These are phyloP conservation scores for Fibroporia radiculosa DNA, from an alignment of 768 basidiomycete genomes.

Conservation along the genomic window DNA sequence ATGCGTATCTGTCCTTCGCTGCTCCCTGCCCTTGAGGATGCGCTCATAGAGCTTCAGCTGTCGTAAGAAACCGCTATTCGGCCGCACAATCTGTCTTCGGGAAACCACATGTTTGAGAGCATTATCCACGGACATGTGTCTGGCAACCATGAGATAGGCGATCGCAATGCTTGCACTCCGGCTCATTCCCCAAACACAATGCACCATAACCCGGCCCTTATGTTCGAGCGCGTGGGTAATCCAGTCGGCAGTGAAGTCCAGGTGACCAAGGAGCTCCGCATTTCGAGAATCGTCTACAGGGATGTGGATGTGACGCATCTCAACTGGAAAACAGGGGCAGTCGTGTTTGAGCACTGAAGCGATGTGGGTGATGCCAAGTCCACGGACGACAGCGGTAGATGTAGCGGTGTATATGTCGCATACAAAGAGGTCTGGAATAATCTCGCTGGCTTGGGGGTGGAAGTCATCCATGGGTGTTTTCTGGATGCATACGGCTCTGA, in stretches of 20 bases:
- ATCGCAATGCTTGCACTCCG: slow-evolving; percentile 21
- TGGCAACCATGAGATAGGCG: slow-evolving; percentile 23
- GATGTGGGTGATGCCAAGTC: slow-evolving; percentile 24
- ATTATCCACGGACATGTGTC: slow-evolving; percentile 18
- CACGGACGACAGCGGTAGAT: slow-evolving; percentile 11
- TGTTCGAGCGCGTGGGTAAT: slow-evolving; percentile 36
- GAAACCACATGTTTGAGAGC: slow-evolving; percentile 18
- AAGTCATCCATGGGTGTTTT: slow-evolving; percentile 15
- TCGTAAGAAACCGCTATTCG: slow-evolving; percentile 26
- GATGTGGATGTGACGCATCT: slow-evolving; percentile 45
- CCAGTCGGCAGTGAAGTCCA: slow-evolving; percentile 40
- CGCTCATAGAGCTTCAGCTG: slow-evolving; percentile 21
- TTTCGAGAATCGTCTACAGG: slow-evolving; percentile 32
- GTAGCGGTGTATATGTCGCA: slow-evolving; percentile 22
- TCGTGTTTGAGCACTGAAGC: slow-evolving; percentile 15
- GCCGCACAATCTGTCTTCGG: slow-evolving; percentile 19
- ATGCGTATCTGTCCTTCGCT: not conserved
- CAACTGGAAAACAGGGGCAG: slow-evolving; percentile 26
- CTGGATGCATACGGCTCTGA: slow-evolving; percentile 16
- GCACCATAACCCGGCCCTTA: slow-evolving; percentile 19
- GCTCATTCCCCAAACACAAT: slow-evolving; percentile 25
- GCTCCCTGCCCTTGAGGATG: not conserved
- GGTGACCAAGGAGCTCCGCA: slow-evolving; percentile 33
- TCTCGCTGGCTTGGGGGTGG: slow-evolving; percentile 21
- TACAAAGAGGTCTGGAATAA: slow-evolving; percentile 23